phyloP scores from a whole-genome alignment of 1,284 basidiomycete species.

The Cutaneotrichosporon cyanovorans region DNA sequence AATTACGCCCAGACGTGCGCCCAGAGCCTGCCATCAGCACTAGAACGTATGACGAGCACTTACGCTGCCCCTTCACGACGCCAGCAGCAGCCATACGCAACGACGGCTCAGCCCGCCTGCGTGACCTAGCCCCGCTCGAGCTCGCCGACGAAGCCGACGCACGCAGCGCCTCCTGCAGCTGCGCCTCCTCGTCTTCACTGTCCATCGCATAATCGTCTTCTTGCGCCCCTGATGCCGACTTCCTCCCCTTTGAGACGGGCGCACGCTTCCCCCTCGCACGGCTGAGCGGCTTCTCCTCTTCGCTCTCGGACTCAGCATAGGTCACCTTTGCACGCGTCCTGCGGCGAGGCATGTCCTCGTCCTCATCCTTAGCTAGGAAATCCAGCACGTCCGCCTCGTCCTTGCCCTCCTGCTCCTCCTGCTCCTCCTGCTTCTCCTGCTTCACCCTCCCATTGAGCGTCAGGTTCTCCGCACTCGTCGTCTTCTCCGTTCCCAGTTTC shows the following conservation, averaged over 20 bases:
- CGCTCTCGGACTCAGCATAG: slow-evolving; percentile 2
- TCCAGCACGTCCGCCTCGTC: background rate
- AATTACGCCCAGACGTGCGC: too few relatives aligned
- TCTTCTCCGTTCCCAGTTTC: slow-evolving; percentile 32
- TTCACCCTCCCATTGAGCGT: slow-evolving; percentile 25
- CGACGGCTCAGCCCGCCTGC: too few relatives aligned
- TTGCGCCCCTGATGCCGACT: background rate
- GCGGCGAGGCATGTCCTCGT: too few relatives aligned
- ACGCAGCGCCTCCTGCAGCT: slow-evolving; percentile 16
- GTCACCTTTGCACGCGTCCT: too few relatives aligned
- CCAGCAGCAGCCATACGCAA: too few relatives aligned
- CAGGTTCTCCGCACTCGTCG: slow-evolving; percentile 33
- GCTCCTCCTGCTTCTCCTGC: background rate
- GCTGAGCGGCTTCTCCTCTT: slow-evolving; percentile 7
- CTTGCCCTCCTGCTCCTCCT: background rate
- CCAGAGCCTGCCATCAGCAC: too few relatives aligned
- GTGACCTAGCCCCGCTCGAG: too few relatives aligned
- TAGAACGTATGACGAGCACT: too few relatives aligned
- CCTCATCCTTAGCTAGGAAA: background rate
- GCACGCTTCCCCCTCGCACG: background rate
- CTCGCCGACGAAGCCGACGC: background rate
- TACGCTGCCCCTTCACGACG: slow-evolving; percentile 2
- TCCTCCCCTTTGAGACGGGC: background rate
- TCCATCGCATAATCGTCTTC: slow-evolving; percentile 23
- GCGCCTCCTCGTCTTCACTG: slow-evolving; percentile 26